A percentile compares a stretch with the other conserved stretches of the same genome.
Evolutionary conservation across 2,329 filamentous ascomycete genomes (phyloP).

Genomic region (Chrysosporium keratinophilum): DNA sequence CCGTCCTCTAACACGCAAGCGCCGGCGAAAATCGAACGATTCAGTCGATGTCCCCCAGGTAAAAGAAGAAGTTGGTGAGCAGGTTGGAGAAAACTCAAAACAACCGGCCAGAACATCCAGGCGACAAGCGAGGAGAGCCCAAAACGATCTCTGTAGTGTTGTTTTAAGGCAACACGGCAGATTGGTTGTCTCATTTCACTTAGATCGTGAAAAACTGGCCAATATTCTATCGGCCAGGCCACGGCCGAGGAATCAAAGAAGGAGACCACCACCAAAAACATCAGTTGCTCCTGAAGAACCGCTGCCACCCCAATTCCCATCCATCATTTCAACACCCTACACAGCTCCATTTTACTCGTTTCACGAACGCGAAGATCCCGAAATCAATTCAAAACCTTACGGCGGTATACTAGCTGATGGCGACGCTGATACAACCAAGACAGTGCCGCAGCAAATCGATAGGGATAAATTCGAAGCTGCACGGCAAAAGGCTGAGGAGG

Average conservation of each 20-base stretch:
- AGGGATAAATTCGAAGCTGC: conserved; percentile 81
- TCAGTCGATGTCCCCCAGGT: conserved; percentile 16
- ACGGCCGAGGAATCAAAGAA: conserved; percentile 46
- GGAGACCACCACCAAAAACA: conserved; percentile 35
- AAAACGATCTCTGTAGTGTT: conserved; percentile 33
- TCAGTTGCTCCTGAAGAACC: conserved; percentile 32
- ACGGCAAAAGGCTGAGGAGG: conserved; percentile 80
- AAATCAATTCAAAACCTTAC: conserved; percentile 85
- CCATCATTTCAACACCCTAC: conserved; percentile 52
- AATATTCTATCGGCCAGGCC: conserved; percentile 51
- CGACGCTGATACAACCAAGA: conserved; percentile 85
- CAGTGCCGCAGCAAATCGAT: conserved; percentile 69
- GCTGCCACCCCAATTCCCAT: conserved; percentile 49
- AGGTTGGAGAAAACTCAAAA: conserved; percentile 11
- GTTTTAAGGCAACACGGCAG: conserved; percentile 35
- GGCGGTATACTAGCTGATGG: conserved; percentile 81
- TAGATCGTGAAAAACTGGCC: conserved; percentile 49
- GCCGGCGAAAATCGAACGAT: conserved; percentile 28
- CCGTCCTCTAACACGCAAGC: conserved; percentile 40
- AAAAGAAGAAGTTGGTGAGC: conserved; percentile 13
- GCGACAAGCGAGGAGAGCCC: conserved; percentile 43
- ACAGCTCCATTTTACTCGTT: conserved; percentile 78
- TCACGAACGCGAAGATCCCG: conserved; percentile 78
- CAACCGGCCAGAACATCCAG: conserved; percentile 35
- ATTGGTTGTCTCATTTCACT: conserved; percentile 49